phyloP scores from a whole-genome alignment of 805 yeast genomes.

The Sugiyamaella americana region DNA sequence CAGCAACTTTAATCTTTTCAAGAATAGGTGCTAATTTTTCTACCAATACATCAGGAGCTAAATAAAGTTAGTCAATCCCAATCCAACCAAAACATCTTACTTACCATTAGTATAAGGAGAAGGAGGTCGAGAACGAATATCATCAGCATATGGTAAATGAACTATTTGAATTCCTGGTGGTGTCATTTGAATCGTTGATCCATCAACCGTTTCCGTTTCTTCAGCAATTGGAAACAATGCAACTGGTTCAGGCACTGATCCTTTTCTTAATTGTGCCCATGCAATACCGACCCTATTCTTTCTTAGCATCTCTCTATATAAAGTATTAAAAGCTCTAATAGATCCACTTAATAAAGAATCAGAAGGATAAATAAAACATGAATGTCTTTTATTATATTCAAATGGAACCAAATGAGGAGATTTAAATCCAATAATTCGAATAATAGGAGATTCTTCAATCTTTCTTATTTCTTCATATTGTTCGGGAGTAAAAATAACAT shows the following conservation, averaged over 20 bases:
- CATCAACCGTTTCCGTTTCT: slow-evolving; percentile 18
- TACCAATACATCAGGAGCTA: slow-evolving; percentile 21
- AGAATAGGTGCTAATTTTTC: slow-evolving; percentile 29
- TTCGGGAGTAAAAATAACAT: slow-evolving; percentile 34
- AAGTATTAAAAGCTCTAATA: slow-evolving; percentile 54
- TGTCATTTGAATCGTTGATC: slow-evolving; percentile 24
- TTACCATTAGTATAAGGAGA: slow-evolving; percentile 12
- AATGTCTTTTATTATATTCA: slow-evolving; percentile 46
- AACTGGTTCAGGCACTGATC: slow-evolving; percentile 50
- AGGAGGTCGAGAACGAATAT: slow-evolving; percentile 59
- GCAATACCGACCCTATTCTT: slow-evolving; percentile 55
- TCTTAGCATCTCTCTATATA: slow-evolving; percentile 54
- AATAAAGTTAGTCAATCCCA: not conserved
- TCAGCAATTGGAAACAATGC: slow-evolving; percentile 51
- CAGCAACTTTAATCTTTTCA: slow-evolving; percentile 40
- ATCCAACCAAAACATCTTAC: not conserved
- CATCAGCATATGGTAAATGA: slow-evolving; percentile 68
- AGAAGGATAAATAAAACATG: slow-evolving; percentile 65
- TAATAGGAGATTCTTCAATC: slow-evolving; percentile 42
- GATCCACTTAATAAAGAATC: slow-evolving; percentile 57
- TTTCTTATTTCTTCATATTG: slow-evolving; percentile 33
- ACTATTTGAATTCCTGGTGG: slow-evolving; percentile 73
- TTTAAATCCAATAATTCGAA: slow-evolving; percentile 67
- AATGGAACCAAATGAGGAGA: slow-evolving; percentile 38
- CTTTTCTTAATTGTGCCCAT: slow-evolving; percentile 59